Percentiles rank a stretch among this genome's conserved stretches.
Conservation (phyloP, 2,329 filamentous ascomycete species). For the Xylariaceae sp. region DNA sequence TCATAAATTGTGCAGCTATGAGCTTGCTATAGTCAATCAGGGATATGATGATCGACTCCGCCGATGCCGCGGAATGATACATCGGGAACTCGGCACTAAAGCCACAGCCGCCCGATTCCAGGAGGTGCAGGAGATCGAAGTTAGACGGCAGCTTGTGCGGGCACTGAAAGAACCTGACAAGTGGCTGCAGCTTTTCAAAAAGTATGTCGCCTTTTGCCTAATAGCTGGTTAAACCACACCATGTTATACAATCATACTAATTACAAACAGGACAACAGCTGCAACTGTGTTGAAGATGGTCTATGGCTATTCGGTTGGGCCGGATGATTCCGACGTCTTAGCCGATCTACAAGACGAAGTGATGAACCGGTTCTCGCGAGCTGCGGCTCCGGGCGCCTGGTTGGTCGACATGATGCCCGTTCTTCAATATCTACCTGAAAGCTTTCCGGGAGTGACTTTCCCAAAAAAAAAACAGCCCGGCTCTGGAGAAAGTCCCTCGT, state of each 20-base stretch:
- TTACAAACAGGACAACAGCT: constrained; percentile 22
- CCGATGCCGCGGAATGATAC: constrained; percentile 24
- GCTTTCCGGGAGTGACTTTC: constrained; percentile 27
- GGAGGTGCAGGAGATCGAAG: constrained; percentile 13
- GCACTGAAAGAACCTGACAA: constrained; percentile 9
- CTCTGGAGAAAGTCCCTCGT: constrained; percentile 12
- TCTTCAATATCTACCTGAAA: constrained; percentile 26
- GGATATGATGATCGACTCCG: constrained; percentile 24
- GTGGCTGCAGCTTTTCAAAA: constrained; percentile 11
- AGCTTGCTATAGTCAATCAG: too few species aligned
- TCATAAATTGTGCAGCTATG: too few species aligned
- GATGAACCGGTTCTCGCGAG: constrained; percentile 19
- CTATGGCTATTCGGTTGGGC: constrained; percentile 28
- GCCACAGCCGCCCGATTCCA: constrained; percentile 12
- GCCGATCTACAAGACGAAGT: constrained; percentile 17
- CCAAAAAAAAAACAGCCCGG: constrained; percentile 18
- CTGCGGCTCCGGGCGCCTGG: constrained; percentile 20
- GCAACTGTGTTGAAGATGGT: constrained; percentile 25
- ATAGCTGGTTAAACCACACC: too few species aligned
- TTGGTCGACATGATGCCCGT: constrained; percentile 27
- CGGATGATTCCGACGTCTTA: constrained; percentile 22
- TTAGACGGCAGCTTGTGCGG: constrained; percentile 15
- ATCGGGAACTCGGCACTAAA: constrained; percentile 29
- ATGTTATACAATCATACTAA: background rate
- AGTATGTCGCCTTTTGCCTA: too few species aligned